A percentile compares a stretch with the other conserved stretches of the same genome.
These are phyloP conservation scores for Blastobotrys niveus DNA, from an alignment of 1,139 yeast genomes.

Conservation along the genomic window DNA sequence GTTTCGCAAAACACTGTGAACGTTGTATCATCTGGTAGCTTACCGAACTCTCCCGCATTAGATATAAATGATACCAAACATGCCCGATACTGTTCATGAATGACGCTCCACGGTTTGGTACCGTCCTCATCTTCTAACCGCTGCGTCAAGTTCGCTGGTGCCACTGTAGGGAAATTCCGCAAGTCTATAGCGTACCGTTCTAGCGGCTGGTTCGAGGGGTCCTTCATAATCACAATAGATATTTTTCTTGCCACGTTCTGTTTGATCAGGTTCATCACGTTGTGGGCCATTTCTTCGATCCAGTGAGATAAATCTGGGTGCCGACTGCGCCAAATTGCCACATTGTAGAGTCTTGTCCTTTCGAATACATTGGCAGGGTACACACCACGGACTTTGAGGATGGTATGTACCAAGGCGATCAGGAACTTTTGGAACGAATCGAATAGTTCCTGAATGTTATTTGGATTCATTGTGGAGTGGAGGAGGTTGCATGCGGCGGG, in stretches of 20 bases:
- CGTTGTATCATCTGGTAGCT: constrained; percentile 21
- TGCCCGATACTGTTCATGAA: constrained; percentile 30
- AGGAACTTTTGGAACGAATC: constrained; percentile 33
- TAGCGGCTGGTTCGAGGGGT: constrained; percentile 22
- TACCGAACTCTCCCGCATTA: constrained; percentile 22
- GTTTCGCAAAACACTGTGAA: constrained; percentile 27
- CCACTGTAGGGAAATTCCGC: constrained; percentile 25
- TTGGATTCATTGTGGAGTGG: no score
- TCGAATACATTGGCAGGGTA: constrained; percentile 35
- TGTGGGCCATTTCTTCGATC: constrained; percentile 32
- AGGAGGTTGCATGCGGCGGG: background rate
- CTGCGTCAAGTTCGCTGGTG: constrained; percentile 5
- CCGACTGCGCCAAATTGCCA: constrained; percentile 33
- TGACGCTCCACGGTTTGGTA: constrained; percentile 17
- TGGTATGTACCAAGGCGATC: constrained; percentile 33
- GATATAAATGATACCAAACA: constrained; percentile 26
- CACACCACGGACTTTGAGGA: constrained; percentile 32
- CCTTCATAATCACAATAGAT: constrained; percentile 28
- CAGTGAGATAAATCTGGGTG: constrained; percentile 38
- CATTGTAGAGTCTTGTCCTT: constrained; percentile 29
- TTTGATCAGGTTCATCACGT: constrained; percentile 26
- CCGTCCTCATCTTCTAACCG: constrained; percentile 6
- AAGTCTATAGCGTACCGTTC: constrained; percentile 35
- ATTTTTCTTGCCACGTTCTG: constrained; percentile 25
- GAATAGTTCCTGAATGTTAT: constrained; percentile 23